These are phyloP conservation scores for Lentinula guzmanii DNA, from an alignment of 768 basidiomycete species.

Conservation along the genomic window DNA sequence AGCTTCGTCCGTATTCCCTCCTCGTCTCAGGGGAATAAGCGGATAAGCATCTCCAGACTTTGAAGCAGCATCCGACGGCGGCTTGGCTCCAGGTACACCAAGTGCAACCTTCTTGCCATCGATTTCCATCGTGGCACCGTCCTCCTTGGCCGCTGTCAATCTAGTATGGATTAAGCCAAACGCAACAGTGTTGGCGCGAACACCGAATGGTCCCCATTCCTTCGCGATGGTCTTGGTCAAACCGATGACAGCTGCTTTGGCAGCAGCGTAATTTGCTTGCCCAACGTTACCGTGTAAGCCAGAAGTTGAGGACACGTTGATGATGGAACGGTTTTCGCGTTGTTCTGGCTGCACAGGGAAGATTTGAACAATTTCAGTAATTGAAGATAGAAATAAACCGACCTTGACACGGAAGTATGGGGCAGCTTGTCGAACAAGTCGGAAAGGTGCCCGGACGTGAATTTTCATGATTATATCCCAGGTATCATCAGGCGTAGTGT, in stretches of 20 bases:
- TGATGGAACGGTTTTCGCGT: slow-evolving; percentile 65
- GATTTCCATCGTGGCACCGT: slow-evolving; percentile 68
- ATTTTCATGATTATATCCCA: slow-evolving; percentile 81
- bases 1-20: slow-evolving; percentile 70
- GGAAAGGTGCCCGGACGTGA: slow-evolving; percentile 83
- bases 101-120: slow-evolving; percentile 80
- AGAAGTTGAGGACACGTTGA: slow-evolving; percentile 79
- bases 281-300: slow-evolving; percentile 87
- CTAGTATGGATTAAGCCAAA: slow-evolving; percentile 76
- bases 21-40: slow-evolving; percentile 58
- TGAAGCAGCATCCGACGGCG: slow-evolving; percentile 23
- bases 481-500: slow-evolving; percentile 78
- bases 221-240: slow-evolving; percentile 84
- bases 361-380: background rate
- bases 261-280: slow-evolving; percentile 77
- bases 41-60: slow-evolving; percentile 28
- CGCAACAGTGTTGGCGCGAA: slow-evolving; percentile 78
- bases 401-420: slow-evolving; percentile 81
- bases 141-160: slow-evolving; percentile 75
- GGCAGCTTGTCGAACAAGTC: slow-evolving; percentile 77
- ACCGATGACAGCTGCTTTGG: slow-evolving; percentile 73
- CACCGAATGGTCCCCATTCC: slow-evolving; percentile 81
- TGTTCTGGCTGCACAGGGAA: slow-evolving; percentile 35
- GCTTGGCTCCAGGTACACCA: slow-evolving; percentile 61
- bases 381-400: background rate